Conservation (phyloP, 164 flowering plant genomes). For the Piper betle region DNA sequence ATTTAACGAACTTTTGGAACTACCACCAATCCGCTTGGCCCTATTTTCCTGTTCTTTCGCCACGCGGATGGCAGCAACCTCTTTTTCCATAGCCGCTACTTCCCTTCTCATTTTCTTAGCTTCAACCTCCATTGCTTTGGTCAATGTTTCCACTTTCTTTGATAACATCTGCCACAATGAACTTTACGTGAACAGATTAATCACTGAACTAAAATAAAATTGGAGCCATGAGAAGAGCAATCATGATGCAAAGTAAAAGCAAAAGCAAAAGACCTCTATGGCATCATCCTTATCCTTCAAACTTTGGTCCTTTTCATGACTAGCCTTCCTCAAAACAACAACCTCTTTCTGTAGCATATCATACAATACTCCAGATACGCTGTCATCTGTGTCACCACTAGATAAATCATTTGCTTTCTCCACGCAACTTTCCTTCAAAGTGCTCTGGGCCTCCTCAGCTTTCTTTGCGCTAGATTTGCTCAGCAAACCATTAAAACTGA, state of each 20-base stretch:
- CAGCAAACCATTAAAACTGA: conserved; percentile 6
- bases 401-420: conserved; percentile 13
- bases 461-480: not conserved
- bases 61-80: conserved; percentile 44
- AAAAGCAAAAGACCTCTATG: conserved; percentile 32
- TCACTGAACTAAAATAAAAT: not conserved
- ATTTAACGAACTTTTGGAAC: conserved; percentile 30
- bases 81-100: conserved; percentile 63
- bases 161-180: conserved; percentile 34
- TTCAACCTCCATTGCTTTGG: too few species aligned
- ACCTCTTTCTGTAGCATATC: conserved; percentile 18
- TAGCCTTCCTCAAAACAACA: too few species aligned
- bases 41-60: conserved; percentile 36
- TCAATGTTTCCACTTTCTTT: too few species aligned
- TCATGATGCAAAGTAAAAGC: not conserved
- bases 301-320: conserved; percentile 13
- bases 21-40: conserved; percentile 18
- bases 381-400: conserved; percentile 31
- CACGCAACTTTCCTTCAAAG: conserved; percentile 7
- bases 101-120: conserved; percentile 48
- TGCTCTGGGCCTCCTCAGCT: conserved; percentile 6
- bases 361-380: conserved; percentile 46
- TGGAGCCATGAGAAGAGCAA: not conserved
- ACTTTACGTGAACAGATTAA: not conserved
- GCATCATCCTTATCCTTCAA: conserved; percentile 68